A percentile compares a stretch with the other conserved stretches of the same genome.
Conservation (phyloP, 208 protist genomes). For the Entamoeba nuttalli region DNA sequence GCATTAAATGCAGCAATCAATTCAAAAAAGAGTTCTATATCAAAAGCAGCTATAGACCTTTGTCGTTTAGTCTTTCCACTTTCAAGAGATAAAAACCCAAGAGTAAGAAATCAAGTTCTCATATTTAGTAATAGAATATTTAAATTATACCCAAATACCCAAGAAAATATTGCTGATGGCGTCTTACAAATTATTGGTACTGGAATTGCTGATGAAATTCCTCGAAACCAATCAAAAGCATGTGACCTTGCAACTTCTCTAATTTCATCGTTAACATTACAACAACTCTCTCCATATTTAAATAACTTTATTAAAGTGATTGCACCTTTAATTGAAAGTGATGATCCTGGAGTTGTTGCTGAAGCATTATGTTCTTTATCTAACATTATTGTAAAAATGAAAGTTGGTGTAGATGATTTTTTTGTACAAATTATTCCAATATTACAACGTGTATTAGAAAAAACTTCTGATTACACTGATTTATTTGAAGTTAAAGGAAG, state of each 20-base stretch:
- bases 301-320: neutral
- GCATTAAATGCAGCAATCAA: neutral
- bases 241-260: neutral
- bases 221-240: neutral
- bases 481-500: neutral
- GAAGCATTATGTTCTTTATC: neutral
- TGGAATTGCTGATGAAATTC: neutral
- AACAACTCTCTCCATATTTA: neutral
- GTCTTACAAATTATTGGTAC: neutral
- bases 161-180: neutral
- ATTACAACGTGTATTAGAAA: neutral
- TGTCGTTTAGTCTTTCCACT: neutral
- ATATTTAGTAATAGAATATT: neutral
- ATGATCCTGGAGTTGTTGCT: neutral
- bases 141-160: neutral
- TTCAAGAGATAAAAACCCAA: neutral
- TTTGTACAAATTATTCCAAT: neutral
- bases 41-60: neutral
- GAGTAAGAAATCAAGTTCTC: neutral
- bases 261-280: neutral
- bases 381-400: neutral
- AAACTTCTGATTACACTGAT: neutral
- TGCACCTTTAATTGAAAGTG: neutral
- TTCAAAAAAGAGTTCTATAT: neutral
- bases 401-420: neutral